A percentile compares a stretch with the other conserved stretches of the same genome.
These are phyloP conservation scores for Pyrus pyrifolia DNA, from an alignment of 306 rosid genomes.

Conservation along the genomic window DNA sequence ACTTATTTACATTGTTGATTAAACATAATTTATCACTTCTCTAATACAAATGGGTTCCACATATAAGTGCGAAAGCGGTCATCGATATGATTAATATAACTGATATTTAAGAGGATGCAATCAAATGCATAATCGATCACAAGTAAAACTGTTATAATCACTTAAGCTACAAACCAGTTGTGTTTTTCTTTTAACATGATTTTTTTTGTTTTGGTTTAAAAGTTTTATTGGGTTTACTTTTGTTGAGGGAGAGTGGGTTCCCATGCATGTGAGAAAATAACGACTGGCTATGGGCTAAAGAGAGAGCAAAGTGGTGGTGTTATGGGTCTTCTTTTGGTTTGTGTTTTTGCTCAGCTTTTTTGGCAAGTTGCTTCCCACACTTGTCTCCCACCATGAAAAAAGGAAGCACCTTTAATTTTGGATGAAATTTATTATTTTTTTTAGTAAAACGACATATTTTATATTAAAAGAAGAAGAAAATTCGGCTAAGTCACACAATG, in stretches of 20 bases:
- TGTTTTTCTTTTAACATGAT: background rate
- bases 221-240: background rate
- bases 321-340: background rate
- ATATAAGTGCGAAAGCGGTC: no score
- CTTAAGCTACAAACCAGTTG: no score
- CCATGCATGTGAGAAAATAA: background rate
- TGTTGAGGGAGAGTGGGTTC: background rate
- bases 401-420: background rate
- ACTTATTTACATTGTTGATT: no score
- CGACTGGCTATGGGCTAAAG: background rate
- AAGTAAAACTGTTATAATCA: no score
- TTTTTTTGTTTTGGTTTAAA: background rate
- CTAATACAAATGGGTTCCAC: no score
- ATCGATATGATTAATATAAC: no score
- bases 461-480: rapidly evolving
- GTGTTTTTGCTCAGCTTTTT: background rate
- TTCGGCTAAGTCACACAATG: no score
- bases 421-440: background rate
- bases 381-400: constrained; percentile 14
- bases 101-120: no score
- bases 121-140: no score
- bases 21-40: no score
- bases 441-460: no score
- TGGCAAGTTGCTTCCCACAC: background rate
- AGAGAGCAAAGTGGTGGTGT: background rate